A percentile compares a stretch with the other conserved stretches of the same genome.
phyloP scores from a whole-genome alignment of 1,284 basidiomycete genomes.

The Austroboletus novae-zelandiae region DNA sequence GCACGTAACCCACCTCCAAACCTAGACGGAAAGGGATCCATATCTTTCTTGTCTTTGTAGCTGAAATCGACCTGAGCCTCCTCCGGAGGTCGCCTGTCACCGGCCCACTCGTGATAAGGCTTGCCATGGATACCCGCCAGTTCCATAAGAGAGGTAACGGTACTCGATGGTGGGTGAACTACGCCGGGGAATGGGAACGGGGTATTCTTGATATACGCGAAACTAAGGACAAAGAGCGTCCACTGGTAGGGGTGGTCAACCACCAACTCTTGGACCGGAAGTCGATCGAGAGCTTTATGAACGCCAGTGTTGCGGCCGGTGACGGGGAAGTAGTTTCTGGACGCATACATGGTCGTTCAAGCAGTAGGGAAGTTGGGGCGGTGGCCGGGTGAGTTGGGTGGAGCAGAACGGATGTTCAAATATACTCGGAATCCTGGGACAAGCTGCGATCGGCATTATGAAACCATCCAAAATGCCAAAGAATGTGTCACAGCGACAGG shows the following conservation, averaged over 20 bases:
- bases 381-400: no score
- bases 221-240: conserved; percentile 73
- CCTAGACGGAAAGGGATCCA: conserved; percentile 18
- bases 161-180: conserved; percentile 10
- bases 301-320: conserved; percentile 10
- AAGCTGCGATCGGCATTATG: no score
- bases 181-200: conserved; percentile 17
- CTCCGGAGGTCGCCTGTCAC: conserved; percentile 14
- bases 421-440: no score
- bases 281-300: conserved; percentile 15
- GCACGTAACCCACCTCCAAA: conserved; percentile 19
- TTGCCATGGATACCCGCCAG: conserved; percentile 23
- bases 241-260: conserved; percentile 49
- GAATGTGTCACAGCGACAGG: no score
- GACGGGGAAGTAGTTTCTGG: conserved; percentile 15
- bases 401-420: no score
- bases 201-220: conserved; percentile 76
- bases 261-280: conserved; percentile 19
- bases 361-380: no score
- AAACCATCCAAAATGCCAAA: no score
- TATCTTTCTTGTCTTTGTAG: conserved; percentile 21
- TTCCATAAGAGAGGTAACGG: conserved; percentile 17
- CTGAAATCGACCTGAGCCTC: conserved; percentile 17
- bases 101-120: conserved; percentile 23
- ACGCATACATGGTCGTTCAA: no score